phyloP scores from a whole-genome alignment of 2,329 filamentous ascomycete genomes.

The Orbilia blumenaviensis region DNA sequence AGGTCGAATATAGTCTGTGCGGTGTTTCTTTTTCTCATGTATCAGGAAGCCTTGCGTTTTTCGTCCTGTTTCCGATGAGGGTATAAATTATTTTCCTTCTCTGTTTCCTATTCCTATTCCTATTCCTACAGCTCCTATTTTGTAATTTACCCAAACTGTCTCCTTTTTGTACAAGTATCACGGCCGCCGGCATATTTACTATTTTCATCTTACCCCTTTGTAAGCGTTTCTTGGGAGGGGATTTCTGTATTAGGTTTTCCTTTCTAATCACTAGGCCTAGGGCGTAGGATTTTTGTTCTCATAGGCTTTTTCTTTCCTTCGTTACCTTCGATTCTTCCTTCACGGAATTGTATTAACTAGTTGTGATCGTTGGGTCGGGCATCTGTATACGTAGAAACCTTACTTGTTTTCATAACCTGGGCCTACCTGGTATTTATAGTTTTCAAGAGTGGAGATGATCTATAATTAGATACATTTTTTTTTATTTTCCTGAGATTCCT shows the following conservation, averaged over 20 bases:
- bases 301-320: too few relatives aligned
- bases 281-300: too few relatives aligned
- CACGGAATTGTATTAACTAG: not conserved
- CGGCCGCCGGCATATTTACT: not conserved
- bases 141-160: not conserved
- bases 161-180: slow-evolving; percentile 7
- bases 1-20: slow-evolving; percentile 5
- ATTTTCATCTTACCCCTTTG: not conserved
- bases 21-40: not conserved
- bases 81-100: not conserved
- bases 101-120: slow-evolving; percentile 9
- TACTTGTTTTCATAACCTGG: too few relatives aligned
- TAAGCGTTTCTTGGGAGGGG: not conserved
- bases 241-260: too few relatives aligned
- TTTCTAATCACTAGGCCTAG: too few relatives aligned
- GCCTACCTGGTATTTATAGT: too few relatives aligned
- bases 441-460: too few relatives aligned
- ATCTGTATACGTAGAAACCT: not conserved
- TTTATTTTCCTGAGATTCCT: too few relatives aligned
- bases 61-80: not conserved
- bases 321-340: not conserved
- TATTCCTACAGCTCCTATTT: not conserved
- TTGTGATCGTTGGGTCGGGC: too few relatives aligned
- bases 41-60: not conserved
- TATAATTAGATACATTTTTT: too few relatives aligned